Percentiles rank a stretch among this genome's conserved stretches.
These are phyloP conservation scores for Mortierella claussenii DNA, from an alignment of 192 early-diverging fungal genomes.

Conservation along the genomic window DNA sequence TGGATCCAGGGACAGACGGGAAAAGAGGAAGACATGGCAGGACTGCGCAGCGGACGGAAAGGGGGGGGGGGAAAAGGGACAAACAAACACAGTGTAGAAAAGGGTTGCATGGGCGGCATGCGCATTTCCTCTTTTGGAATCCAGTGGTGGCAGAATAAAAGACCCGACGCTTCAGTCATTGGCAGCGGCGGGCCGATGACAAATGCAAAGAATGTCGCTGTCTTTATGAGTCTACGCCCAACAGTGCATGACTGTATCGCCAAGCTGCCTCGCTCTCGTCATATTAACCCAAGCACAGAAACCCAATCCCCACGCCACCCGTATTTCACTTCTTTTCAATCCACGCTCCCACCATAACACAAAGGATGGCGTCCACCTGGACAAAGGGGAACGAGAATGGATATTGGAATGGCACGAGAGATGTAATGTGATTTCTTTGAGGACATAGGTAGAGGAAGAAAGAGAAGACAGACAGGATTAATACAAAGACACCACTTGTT, in stretches of 20 bases:
- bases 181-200: slow-evolving; percentile 2
- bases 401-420: too few species aligned
- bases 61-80: background rate
- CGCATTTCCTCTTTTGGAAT: background rate
- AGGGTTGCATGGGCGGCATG: background rate
- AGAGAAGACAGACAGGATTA: slow-evolving; percentile 5
- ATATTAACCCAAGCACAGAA: too few species aligned
- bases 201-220: slow-evolving; percentile 15
- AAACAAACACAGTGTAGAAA: background rate
- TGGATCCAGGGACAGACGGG: background rate
- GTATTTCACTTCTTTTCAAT: too few species aligned
- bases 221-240: background rate
- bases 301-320: too few species aligned
- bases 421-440: too few species aligned
- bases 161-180: background rate
- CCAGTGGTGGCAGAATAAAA: slow-evolving; percentile 5
- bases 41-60: slow-evolving; percentile 14
- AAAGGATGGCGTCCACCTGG: too few species aligned
- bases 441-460: slow-evolving; percentile 15
- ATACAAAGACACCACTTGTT: slow-evolving; percentile 13
- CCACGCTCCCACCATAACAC: too few species aligned
- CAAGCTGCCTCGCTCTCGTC: too few species aligned
- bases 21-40: background rate
- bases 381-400: too few species aligned
- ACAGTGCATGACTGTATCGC: too few species aligned